Percentiles rank a stretch among this genome's conserved stretches.
These are phyloP conservation scores for Dendryphion nanum DNA, from an alignment of 2,329 filamentous ascomycete genomes.

Conservation along the genomic window DNA sequence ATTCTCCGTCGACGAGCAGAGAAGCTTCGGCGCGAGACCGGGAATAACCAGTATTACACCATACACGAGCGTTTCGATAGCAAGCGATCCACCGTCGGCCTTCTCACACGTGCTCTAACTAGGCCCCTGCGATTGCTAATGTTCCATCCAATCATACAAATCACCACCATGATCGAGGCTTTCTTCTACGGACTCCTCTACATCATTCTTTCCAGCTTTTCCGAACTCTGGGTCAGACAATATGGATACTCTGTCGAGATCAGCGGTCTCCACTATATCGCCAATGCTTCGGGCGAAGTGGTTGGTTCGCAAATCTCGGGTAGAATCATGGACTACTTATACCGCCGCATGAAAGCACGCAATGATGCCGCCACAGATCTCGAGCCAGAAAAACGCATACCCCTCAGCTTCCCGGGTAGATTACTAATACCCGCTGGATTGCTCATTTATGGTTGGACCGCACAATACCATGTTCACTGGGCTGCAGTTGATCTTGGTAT, in stretches of 20 bases:
- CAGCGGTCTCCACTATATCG: conserved; percentile 23
- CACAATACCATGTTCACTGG: conserved; percentile 21
- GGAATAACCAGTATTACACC: conserved; percentile 62
- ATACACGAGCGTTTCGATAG: conserved; percentile 23
- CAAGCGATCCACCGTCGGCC: conserved; percentile 35
- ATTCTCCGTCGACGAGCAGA: conserved; percentile 40
- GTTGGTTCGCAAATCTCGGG: conserved; percentile 58
- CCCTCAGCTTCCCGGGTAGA: conserved; percentile 17
- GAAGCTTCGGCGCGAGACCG: conserved; percentile 49
- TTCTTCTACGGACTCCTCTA: conserved; percentile 39
- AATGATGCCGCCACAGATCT: conserved; percentile 51
- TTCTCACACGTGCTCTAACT: conserved; percentile 40
- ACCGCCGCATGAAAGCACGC: conserved; percentile 7
- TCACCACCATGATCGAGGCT: conserved; percentile 31
- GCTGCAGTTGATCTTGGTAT: conserved; percentile 50
- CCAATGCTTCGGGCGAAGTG: conserved; percentile 55
- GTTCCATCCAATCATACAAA: conserved; percentile 53
- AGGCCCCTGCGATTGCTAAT: conserved; percentile 57
- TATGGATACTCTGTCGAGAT: conserved; percentile 20
- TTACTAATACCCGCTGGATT: conserved; percentile 20
- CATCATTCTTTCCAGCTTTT: conserved; percentile 28
- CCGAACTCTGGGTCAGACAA: conserved; percentile 20
- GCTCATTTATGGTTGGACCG: conserved; percentile 28
- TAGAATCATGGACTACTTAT: conserved; percentile 11
- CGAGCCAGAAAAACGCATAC: conserved; percentile 28